Evolutionary conservation across 768 basidiomycete genomes (phyloP).

Genomic region (Mycena metata): DNA sequence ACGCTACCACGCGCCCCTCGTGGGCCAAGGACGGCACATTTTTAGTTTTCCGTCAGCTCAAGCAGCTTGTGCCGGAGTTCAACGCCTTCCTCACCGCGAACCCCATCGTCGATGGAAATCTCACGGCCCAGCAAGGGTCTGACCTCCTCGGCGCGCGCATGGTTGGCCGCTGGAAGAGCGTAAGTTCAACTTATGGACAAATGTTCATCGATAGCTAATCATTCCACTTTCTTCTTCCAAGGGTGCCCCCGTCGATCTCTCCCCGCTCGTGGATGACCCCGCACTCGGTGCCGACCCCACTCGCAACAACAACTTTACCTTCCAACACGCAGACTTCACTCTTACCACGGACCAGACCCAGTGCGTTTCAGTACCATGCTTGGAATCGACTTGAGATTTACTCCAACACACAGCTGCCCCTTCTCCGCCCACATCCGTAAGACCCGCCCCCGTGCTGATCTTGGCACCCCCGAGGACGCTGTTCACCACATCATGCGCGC

Average conservation of each 20-base stretch:
- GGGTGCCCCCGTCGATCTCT: slow-evolving; percentile 30
- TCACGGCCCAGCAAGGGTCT: slow-evolving; percentile 56
- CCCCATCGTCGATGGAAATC: slow-evolving; percentile 52
- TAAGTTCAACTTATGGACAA: slow-evolving; percentile 39
- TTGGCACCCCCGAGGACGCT: slow-evolving; percentile 31
- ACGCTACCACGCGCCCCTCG: slow-evolving; percentile 35
- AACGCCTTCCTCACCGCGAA: slow-evolving; percentile 59
- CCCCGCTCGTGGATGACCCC: slow-evolving; percentile 23
- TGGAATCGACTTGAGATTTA: too few relatives aligned
- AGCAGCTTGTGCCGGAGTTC: slow-evolving; percentile 50
- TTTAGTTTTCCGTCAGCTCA: slow-evolving; percentile 43
- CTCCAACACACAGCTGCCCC: background rate
- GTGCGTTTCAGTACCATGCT: background rate
- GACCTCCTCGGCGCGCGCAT: slow-evolving; percentile 67
- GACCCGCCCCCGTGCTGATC: slow-evolving; percentile 45
- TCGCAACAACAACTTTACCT: slow-evolving; percentile 33
- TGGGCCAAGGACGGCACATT: slow-evolving; percentile 49
- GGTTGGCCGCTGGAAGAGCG: slow-evolving; percentile 70
- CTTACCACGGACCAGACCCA: slow-evolving; percentile 19
- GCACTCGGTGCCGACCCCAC: slow-evolving; percentile 27
- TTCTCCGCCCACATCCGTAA: slow-evolving; percentile 33
- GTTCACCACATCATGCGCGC: slow-evolving; percentile 46
- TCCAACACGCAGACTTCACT: background rate
- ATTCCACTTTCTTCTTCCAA: background rate
- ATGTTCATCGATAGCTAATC: background rate